phyloP scores from a whole-genome alignment of 345 rosid species.

The Corymbia maculata region DNA sequence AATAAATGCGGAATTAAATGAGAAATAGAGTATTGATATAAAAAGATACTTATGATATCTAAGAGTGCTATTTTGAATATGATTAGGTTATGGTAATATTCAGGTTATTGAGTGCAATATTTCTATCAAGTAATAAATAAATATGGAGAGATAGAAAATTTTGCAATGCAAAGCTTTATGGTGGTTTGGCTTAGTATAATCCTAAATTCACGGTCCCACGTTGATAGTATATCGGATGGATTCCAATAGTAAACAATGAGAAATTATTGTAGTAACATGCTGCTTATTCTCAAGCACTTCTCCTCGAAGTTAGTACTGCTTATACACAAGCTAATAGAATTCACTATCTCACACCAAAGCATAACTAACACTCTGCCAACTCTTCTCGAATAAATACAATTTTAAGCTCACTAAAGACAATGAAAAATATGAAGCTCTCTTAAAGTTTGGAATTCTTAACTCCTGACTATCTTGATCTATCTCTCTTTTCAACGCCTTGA shows the following conservation, averaged over 20 bases:
- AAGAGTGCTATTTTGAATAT: no score
- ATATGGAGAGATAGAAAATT: no score
- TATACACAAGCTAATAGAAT: no score
- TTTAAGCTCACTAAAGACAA: not conserved
- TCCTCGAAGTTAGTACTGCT: not conserved
- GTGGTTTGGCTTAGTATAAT: not conserved
- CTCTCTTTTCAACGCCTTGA: not conserved
- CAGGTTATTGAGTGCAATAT: not conserved
- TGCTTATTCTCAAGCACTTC: not conserved
- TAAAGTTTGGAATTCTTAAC: not conserved
- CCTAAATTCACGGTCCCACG: not conserved
- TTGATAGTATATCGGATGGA: fast-evolving
- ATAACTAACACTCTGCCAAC: not conserved
- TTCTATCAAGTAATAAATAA: no score
- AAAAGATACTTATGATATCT: not conserved
- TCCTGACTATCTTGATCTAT: not conserved
- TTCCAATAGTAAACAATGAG: not conserved
- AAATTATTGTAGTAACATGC: not conserved
- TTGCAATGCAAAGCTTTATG: not conserved
- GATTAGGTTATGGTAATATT: not conserved
- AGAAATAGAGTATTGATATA: not conserved
- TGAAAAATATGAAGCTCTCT: not conserved
- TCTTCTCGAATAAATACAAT: not conserved
- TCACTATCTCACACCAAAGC: not conserved
- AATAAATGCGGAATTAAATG: not conserved